These are phyloP conservation scores for Mycena galopus DNA, from an alignment of 768 basidiomycete genomes.

Conservation along the genomic window DNA sequence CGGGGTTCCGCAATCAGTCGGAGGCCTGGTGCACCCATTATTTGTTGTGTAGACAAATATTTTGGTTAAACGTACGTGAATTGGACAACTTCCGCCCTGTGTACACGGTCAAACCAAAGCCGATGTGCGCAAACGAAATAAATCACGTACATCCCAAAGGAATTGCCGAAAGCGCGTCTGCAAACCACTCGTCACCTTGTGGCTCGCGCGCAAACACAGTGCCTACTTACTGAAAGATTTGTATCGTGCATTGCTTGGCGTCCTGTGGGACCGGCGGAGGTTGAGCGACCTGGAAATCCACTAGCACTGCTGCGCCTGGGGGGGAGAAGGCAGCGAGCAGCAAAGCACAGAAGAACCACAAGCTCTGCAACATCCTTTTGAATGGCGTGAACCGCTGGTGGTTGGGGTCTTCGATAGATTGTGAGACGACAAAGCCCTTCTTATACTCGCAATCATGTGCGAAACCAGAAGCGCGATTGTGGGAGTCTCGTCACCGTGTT, in stretches of 20 bases:
- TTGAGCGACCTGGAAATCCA: conserved; percentile 79
- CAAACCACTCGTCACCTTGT: background rate
- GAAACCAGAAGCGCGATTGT: conserved; percentile 27
- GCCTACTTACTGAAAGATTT: conserved; percentile 69
- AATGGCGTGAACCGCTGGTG: background rate
- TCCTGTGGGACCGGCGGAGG: conserved; percentile 76
- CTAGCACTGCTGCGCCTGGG: conserved; percentile 59
- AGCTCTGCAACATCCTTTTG: conserved; percentile 6
- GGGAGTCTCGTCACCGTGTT: conserved; percentile 16
- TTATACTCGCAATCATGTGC: conserved; percentile 21
- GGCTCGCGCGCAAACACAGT: background rate
- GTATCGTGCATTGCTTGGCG: conserved; percentile 72
- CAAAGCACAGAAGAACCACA: conserved; percentile 32
- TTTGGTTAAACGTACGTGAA: conserved; percentile 58
- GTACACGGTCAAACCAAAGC: conserved; percentile 1
- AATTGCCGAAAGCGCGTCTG: conserved; percentile 82
- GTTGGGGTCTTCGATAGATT: background rate
- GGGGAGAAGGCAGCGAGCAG: conserved; percentile 43
- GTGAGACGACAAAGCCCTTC: background rate
- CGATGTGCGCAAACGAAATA: background rate
- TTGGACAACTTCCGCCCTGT: conserved; percentile 74
- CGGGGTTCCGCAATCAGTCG: conserved; percentile 74
- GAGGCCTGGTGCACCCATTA: conserved; percentile 61
- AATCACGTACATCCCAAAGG: conserved; percentile 70
- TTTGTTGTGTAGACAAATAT: background rate